Conservation (phyloP, 1,139 yeast species). For the Pichia sp. region DNA sequence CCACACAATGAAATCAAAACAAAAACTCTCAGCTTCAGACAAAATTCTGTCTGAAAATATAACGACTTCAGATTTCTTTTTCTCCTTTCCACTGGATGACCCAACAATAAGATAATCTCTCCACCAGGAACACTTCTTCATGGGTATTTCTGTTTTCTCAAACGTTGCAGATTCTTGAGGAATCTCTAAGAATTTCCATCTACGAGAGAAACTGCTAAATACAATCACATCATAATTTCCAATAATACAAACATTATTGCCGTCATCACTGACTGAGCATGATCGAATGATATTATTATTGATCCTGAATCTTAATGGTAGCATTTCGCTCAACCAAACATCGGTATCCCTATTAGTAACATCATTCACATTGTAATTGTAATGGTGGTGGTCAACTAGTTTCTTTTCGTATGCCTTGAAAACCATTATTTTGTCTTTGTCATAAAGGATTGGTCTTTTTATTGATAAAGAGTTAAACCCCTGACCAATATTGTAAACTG, state of each 20-base stretch:
- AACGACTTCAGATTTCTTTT: slow-evolving; percentile 27
- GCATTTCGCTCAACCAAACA: slow-evolving; percentile 29
- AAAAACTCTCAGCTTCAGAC: slow-evolving; percentile 22
- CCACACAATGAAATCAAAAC: slow-evolving; percentile 30
- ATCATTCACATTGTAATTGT: slow-evolving; percentile 18
- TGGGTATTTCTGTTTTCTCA: slow-evolving; percentile 27
- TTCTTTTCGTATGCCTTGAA: slow-evolving; percentile 34
- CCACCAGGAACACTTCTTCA: slow-evolving; percentile 32
- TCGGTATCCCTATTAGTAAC: slow-evolving; percentile 29
- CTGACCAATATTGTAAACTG: slow-evolving; percentile 25
- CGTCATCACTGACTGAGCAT: slow-evolving; percentile 35
- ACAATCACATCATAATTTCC: slow-evolving; percentile 34
- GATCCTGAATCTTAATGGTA: slow-evolving; percentile 29
- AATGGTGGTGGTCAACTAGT: slow-evolving; percentile 28
- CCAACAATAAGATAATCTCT: slow-evolving; percentile 30
- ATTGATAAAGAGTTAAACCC: slow-evolving; percentile 26
- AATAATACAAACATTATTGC: slow-evolving; percentile 34
- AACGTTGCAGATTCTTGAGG: slow-evolving; percentile 26
- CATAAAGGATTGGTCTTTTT: slow-evolving; percentile 31
- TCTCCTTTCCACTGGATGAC: slow-evolving; percentile 16
- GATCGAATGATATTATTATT: slow-evolving; percentile 28
- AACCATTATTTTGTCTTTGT: slow-evolving; percentile 26
- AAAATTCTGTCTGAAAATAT: slow-evolving; percentile 26
- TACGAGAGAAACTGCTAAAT: slow-evolving; percentile 28
- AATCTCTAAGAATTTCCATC: slow-evolving; percentile 35